Conservation (phyloP, 2,329 filamentous ascomycete genomes). For the Exophiala sp. region DNA sequence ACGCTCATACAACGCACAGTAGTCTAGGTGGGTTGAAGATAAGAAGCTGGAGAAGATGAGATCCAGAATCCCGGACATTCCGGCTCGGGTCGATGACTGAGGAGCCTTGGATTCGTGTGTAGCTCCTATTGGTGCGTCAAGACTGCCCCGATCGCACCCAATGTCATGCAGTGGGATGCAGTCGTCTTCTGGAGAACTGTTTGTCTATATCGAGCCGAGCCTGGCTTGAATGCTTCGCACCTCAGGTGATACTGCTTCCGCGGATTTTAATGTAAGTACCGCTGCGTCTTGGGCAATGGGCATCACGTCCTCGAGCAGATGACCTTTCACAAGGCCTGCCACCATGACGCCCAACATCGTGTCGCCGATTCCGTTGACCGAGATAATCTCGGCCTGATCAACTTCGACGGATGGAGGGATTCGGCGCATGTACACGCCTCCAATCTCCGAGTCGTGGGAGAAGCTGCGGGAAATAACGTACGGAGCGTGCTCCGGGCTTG, state of each 20-base stretch:
- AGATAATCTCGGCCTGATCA: constrained; percentile 60
- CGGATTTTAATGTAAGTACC: constrained; percentile 67
- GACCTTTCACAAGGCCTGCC: constrained; percentile 63
- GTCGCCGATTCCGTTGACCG: constrained; percentile 91
- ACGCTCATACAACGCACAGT: too few relatives aligned
- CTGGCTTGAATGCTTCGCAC: constrained; percentile 14
- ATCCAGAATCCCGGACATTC: not conserved
- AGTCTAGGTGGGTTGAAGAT: not conserved
- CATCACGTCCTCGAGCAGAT: constrained; percentile 57
- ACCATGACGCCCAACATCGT: constrained; percentile 82
- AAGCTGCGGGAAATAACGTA: constrained; percentile 65
- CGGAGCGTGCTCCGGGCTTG: constrained; percentile 54
- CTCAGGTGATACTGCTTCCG: constrained; percentile 56
- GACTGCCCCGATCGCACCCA: not conserved
- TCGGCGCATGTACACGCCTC: constrained; percentile 77
- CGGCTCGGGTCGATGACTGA: not conserved
- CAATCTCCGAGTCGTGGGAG: constrained; percentile 55
- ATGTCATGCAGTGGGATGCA: not conserved
- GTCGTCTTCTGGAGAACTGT: not conserved
- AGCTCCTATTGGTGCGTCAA: constrained; percentile 10
- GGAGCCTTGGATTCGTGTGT: constrained; percentile 3
- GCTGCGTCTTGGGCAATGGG: constrained; percentile 75
- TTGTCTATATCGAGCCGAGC: constrained; percentile 6
- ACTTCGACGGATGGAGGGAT: constrained; percentile 64
- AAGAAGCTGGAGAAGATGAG: not conserved